phyloP scores from a whole-genome alignment of 441 rosid genomes.

The Biscutella auriculata region DNA sequence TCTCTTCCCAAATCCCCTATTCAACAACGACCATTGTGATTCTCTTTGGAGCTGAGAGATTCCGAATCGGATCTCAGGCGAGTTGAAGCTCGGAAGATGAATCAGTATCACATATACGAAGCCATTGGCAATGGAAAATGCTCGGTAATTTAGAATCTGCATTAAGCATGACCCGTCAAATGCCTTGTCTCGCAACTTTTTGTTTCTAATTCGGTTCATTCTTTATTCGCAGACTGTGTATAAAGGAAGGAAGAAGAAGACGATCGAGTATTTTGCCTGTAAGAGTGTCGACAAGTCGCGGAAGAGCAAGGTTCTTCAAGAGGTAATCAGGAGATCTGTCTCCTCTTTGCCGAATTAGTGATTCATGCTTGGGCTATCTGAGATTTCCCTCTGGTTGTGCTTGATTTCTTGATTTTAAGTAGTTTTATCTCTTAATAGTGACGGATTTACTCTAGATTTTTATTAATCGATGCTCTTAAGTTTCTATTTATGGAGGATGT shows the following conservation, averaged over 20 bases:
- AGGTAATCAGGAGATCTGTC: constrained; percentile 37
- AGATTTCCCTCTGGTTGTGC: neutral
- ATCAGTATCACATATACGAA: constrained; percentile 86
- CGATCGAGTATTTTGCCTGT: constrained; percentile 84
- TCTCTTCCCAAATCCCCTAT: constrained; percentile 12
- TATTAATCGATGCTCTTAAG: neutral
- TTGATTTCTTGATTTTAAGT: neutral
- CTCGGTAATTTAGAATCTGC: constrained; percentile 45
- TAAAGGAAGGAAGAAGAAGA: constrained; percentile 96
- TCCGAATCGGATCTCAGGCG: constrained; percentile 17
- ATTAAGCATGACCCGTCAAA: neutral
- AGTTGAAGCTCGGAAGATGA: constrained; percentile 35
- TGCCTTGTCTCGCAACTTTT: neutral
- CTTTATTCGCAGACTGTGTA: constrained; percentile 47
- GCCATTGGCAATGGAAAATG: constrained; percentile 93
- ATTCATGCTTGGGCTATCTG: neutral
- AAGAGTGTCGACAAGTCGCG: constrained; percentile 94
- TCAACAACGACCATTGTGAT: constrained; percentile 16
- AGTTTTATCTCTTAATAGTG: neutral
- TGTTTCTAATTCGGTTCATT: neutral
- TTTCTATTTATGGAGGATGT: constrained; percentile 15
- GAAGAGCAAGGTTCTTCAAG: constrained; percentile 84
- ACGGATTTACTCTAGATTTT: neutral
- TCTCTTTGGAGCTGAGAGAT: neutral
- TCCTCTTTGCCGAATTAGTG: neutral